Conservation (phyloP, 805 yeast genomes). For the Pichia californica region DNA sequence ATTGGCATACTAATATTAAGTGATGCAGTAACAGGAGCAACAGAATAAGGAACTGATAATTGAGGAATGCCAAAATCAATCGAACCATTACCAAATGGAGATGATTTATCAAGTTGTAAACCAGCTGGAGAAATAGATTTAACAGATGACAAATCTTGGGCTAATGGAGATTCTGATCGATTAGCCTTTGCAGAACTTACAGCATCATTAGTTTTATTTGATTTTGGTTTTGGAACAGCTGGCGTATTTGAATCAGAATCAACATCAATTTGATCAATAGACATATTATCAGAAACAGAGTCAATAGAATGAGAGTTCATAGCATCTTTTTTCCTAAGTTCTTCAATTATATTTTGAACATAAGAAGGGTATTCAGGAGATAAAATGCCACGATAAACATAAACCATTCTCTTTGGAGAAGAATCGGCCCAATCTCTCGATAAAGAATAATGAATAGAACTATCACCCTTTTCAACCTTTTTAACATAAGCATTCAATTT, state of each 20-base stretch:
- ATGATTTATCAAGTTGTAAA: conserved; percentile 20
- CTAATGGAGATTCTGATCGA: conserved; percentile 5
- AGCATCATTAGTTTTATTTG: conserved; percentile 2
- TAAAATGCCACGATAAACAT: conserved; percentile 73
- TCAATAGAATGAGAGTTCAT: conserved; percentile 4
- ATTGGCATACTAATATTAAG: conserved; percentile 22
- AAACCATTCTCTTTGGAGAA: conserved; percentile 83
- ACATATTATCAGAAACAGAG: background rate
- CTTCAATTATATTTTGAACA: conserved; percentile 58
- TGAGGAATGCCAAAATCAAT: conserved; percentile 30
- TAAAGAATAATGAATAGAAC: conserved; percentile 61
- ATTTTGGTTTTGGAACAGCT: conserved; percentile 1
- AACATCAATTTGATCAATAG: conserved; percentile 4
- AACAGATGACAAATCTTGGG: conserved; percentile 8
- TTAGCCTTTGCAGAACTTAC: conserved; percentile 10
- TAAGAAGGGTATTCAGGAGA: conserved; percentile 70
- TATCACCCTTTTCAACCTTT: conserved; percentile 74
- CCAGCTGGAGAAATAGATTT: conserved; percentile 25
- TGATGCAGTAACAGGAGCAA: conserved; percentile 76
- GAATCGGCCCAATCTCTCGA: conserved; percentile 91
- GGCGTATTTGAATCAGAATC: conserved; percentile 6
- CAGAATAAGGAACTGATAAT: conserved; percentile 57
- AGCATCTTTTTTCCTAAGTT: conserved; percentile 33
- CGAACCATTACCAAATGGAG: conserved; percentile 28
- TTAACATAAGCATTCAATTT: conserved; percentile 80